Evolutionary conservation across 257 asterid genomes (phyloP).

Genomic region (Primulina eburnea): DNA sequence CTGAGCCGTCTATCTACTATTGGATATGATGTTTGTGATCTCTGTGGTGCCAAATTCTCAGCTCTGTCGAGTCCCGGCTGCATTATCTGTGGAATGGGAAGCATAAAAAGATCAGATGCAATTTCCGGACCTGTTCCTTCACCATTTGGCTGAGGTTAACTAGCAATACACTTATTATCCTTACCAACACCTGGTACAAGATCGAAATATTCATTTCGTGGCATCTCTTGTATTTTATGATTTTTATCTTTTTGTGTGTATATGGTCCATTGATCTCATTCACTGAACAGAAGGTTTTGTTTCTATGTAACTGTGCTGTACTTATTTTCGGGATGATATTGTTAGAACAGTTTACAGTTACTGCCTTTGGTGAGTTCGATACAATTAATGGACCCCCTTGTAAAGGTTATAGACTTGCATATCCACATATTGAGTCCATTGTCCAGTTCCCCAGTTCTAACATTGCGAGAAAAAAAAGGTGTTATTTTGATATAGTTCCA

Average conservation of each 20-base stretch:
- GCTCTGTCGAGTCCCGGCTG: slow-evolving; percentile 93
- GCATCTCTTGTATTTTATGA: background rate
- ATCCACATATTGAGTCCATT: no score
- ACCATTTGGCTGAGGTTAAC: slow-evolving; percentile 64
- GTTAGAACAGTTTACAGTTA: background rate
- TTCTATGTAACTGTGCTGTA: background rate
- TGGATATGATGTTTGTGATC: slow-evolving; percentile 95
- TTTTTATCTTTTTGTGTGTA: background rate
- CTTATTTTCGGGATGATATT: no score
- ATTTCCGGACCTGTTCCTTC: slow-evolving; percentile 89
- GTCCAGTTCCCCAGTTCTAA: no score
- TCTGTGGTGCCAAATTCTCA: slow-evolving; percentile 95
- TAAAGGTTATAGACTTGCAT: no score
- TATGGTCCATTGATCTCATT: no score
- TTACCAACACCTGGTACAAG: background rate
- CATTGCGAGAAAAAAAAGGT: no score
- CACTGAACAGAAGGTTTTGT: background rate
- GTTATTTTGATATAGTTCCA: no score
- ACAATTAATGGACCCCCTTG: no score
- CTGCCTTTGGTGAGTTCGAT: background rate
- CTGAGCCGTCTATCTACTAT: slow-evolving; percentile 94
- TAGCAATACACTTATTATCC: background rate
- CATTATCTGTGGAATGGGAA: slow-evolving; percentile 99
- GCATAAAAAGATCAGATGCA: slow-evolving; percentile 96
- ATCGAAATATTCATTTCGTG: no score